A percentile compares a stretch with the other conserved stretches of the same genome.
These are phyloP conservation scores for Macrolepiota dolichaula DNA, from an alignment of 768 basidiomycete species.

Conservation along the genomic window DNA sequence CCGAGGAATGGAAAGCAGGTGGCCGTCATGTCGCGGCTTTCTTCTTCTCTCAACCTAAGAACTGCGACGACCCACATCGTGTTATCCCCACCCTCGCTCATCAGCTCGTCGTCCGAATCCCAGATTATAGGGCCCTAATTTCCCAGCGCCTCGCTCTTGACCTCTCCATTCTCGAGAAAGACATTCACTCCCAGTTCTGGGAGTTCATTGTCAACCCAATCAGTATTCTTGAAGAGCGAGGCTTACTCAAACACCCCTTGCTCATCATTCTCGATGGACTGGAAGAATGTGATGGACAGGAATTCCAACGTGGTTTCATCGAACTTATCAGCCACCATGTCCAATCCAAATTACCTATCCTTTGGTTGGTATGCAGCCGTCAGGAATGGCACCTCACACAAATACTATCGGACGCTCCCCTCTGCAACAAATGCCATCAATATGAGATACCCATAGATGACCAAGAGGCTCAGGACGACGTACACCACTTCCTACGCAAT, in stretches of 20 bases:
- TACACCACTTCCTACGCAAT: not conserved
- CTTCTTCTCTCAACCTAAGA: constrained; percentile 4
- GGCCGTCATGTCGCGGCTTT: not conserved
- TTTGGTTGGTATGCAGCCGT: not conserved
- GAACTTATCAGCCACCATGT: not conserved
- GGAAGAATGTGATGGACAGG: not conserved
- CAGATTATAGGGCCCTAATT: not conserved
- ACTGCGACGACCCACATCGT: not conserved
- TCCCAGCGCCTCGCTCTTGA: not conserved
- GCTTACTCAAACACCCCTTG: not conserved
- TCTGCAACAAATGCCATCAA: not conserved
- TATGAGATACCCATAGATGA: not conserved
- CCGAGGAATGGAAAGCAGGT: not conserved
- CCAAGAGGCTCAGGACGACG: not conserved
- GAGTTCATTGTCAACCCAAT: not conserved
- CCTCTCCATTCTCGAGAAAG: not conserved
- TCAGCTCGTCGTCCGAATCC: not conserved
- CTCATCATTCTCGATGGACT: constrained; percentile 4
- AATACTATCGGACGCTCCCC: not conserved
- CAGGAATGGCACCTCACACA: not conserved
- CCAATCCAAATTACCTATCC: not conserved
- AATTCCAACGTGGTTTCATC: not conserved
- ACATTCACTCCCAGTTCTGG: not conserved
- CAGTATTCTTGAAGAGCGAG: not conserved
- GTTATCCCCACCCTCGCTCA: constrained; percentile 8